Evolutionary conservation across 2,329 filamentous ascomycete genomes (phyloP).

Genomic region (Taxawa tesnikishii): DNA sequence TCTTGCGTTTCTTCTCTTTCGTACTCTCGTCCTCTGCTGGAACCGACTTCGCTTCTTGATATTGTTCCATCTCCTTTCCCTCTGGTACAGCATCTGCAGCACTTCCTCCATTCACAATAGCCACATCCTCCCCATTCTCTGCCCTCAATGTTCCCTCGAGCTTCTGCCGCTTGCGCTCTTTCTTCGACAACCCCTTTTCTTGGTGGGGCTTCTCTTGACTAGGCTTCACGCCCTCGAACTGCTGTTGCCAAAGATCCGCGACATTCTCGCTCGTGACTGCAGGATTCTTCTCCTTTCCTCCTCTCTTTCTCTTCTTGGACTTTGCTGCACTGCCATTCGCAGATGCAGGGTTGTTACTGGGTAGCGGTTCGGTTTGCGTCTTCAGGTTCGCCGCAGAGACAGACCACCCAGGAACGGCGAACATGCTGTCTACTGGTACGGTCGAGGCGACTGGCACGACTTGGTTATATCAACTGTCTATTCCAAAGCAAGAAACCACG

Average conservation of each 20-base stretch:
- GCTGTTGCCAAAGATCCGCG: conserved; percentile 63
- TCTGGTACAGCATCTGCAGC: background rate
- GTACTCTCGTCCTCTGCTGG: conserved; percentile 5
- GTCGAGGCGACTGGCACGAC: too few species aligned
- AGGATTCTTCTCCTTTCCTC: conserved; percentile 16
- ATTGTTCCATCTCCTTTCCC: conserved; percentile 18
- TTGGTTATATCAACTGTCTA: too few species aligned
- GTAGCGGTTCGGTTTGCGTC: conserved; percentile 44
- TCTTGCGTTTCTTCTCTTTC: conserved; percentile 9
- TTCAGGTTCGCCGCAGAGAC: conserved; percentile 61
- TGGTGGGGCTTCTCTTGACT: conserved; percentile 16
- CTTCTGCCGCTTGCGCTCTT: conserved; percentile 12
- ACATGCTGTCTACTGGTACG: too few species aligned
- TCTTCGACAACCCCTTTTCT: conserved; percentile 18
- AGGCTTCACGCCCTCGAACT: conserved; percentile 49
- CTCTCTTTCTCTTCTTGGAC: conserved; percentile 41
- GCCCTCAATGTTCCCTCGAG: conserved; percentile 14
- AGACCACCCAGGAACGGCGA: conserved; percentile 88
- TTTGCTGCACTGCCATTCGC: conserved; percentile 20
- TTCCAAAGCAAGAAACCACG: too few species aligned
- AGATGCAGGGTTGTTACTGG: conserved; percentile 19
- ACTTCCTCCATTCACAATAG: background rate
- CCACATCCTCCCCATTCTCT: conserved; percentile 10
- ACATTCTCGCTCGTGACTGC: conserved; percentile 57
- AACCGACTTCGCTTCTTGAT: conserved; percentile 17